Evolutionary conservation across 73 alveolate genomes (phyloP), one percentile per base, ranked within the genome.

Genomic region (Uronychia binucleata): DNA sequence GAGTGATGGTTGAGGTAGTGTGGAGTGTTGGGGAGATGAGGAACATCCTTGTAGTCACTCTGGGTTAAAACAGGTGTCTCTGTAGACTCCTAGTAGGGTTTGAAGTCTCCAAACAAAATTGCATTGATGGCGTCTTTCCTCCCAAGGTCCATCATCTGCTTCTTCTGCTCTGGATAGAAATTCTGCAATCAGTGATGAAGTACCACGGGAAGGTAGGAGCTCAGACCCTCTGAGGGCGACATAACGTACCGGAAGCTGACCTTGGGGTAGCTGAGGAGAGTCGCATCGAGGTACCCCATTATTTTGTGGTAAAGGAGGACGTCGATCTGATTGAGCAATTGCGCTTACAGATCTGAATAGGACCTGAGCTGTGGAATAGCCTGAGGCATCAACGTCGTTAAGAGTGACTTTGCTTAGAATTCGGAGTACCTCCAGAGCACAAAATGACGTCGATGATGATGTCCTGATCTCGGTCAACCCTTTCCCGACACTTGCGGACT

Each of bases 201-300:
- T 46, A 46, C 67, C 67, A 46, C 19, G 5, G 67, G 67, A 19
- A 46, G 67, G 19, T 46, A 46, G 5, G 67, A 46, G 19, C 67
- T 46, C 67, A 46, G 5, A 19, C 19, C 19, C 30, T 77, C 78
- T 1, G 91, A 28, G 31, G 95, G 95, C 8, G 86, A 81, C 26
- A 89, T 58, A 32, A 85, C 95, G 60, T 89, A 84, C 57, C 95
- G 32, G 31, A 84, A 84, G 74, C 60, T 78, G n/a, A 78, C 95
- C 14, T 84, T 58, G n/a, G 91, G 91, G 86, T 78, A 84, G 1
- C 82, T 30, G 79, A 86, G 78, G 8, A 67, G 78, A 13, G 78
- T 28, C 14, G 5, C 26, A 1, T 25, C 78, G 13, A 67, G 29
- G 30, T 67, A 67, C 26, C 78, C 78, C 78, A 67, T 67, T 13